Conservation (phyloP, 164 flowering plant genomes). For the Nymphaea thermarum region DNA sequence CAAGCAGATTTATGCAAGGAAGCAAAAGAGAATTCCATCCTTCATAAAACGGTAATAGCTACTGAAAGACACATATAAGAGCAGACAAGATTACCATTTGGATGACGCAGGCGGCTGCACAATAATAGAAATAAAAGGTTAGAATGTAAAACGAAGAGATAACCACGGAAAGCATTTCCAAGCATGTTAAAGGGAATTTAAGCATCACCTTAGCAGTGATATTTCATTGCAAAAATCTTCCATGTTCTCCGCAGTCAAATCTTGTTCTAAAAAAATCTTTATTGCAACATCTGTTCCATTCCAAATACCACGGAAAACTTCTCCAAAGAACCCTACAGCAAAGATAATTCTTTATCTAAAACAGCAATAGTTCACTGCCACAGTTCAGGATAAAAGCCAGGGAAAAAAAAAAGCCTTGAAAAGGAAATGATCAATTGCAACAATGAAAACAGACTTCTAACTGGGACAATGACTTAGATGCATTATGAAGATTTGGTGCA, state of each 20-base stretch:
- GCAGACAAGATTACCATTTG: slow-evolving; percentile 53
- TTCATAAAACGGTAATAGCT: not conserved
- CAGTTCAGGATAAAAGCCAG: too few species aligned
- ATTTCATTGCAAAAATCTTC: slow-evolving; percentile 98
- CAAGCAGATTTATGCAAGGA: too few species aligned
- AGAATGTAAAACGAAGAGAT: slow-evolving; percentile 11
- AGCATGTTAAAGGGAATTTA: not conserved
- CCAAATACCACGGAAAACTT: slow-evolving; percentile 96
- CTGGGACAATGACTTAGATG: too few species aligned
- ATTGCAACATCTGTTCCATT: slow-evolving; percentile 98
- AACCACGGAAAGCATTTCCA: not conserved
- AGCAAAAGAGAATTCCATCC: not conserved
- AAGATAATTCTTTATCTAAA: too few species aligned
- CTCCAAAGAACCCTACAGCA: slow-evolving; percentile 76
- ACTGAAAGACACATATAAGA: not conserved
- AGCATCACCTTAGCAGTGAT: slow-evolving; percentile 62
- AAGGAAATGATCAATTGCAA: too few species aligned
- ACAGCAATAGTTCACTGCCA: not conserved
- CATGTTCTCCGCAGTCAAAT: slow-evolving; percentile 90
- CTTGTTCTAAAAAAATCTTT: slow-evolving; percentile 92
- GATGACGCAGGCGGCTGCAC: slow-evolving; percentile 93
- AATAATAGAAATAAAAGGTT: slow-evolving; percentile 11
- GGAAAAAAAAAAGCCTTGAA: too few species aligned
- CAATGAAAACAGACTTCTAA: too few species aligned
- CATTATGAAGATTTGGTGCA: too few species aligned